Evolutionary conservation across 2,329 filamentous ascomycete species (phyloP), one percentile per base, ranked within the genome.

Genomic region (Botrytis tulipae): DNA sequence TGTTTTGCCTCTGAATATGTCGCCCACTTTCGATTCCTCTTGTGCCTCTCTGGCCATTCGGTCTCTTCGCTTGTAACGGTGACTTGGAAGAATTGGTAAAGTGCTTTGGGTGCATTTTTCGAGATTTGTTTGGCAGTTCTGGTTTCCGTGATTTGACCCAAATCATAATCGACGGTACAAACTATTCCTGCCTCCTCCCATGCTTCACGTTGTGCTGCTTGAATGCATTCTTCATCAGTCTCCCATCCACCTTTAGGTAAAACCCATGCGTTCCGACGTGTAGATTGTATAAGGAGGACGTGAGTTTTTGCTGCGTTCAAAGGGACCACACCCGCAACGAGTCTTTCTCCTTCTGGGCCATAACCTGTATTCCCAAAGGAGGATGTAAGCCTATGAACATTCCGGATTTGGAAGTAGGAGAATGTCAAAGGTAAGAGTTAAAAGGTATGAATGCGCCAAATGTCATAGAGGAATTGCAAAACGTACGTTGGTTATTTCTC

Each of bases 181-280:
- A 92, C 87, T 80, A 98, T 97, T 80, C 96, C 96, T 60, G 95
- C 96, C 85, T 98, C 96, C 85, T 98, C 96, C 96, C 96, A 98
- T 75, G 96, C 96, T 83, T 99, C 96, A 78, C 96, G 86, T 86
- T 92, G 84, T 73, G 96, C 96, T 73, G 96, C 93, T 82, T 95
- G 89, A 75, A 92, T 90, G 76, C 93, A 96, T 75, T 91, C 89
- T 84, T 99, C 96, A 83, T 99, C 96, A 48, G 90, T 92, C 83
- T 99, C 96, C 95, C 96, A 99, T 75, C 96, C 96, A 81, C 96
- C 96, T 83, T 99, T 99, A 75, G 96, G 96, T 74, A 99, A 87
- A 61, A 99, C 96, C 96, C 96, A 99, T 79, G 93, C 93, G 82
- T 93, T 93, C 79, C 94, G 91, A 77, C 93, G 90, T 70, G 93